Base-by-base conservation (phyloP, 495 filamentous ascomycete species). In the Mycothermus thermophilus region DNA sequence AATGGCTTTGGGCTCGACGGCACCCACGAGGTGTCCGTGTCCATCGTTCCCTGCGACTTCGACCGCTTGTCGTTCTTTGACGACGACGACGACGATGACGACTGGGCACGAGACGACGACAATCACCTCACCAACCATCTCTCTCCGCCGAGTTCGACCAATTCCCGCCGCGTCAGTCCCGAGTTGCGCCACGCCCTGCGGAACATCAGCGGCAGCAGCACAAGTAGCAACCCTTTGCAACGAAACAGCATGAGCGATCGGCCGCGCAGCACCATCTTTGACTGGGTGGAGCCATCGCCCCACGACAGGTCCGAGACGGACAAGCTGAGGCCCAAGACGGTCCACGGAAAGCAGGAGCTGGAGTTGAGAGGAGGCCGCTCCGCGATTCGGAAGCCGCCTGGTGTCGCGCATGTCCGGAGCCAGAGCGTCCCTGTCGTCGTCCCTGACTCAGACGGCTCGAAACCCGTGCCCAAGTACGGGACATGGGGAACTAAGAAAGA, bases 341-440 rank as follows among this genome's bases (percentile, higher is more conserved):
- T 92, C 26, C 87, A 95, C 60, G 85, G 82, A 2, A 95, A 92
- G 58, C 84, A 93, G 54, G 70, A 76, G 47, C 63, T 67, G 32
- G 73, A 83, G 41, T 51, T 66, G 32, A 68, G 83, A 52, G 83
- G 79, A 30, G 85, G 83, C 43, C 77, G 83, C 34, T 59, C 76
- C 17, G 60, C 72, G 18, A 82, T 72, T 42, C 80, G 88, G 28
- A 80, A 85, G 43, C 75, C 73, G 11, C 79, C 84, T 21, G 81
- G 67, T 42, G 72, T 77, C 1, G 61, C 83, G 15, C 90, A 96
- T 52, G 66, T 93, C 29, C 77, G 90, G 30, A 95, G 90, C 49
- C 86, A 94, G 49, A 97, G 90, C 55, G 86, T 97, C n/a, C 90
- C 90, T 0, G 72, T 90, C 11, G 75, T 81, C 3, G 74, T 75